Percentiles rank a stretch among this genome's conserved stretches.
Evolutionary conservation across 1,284 basidiomycete species (phyloP).

Genomic region (Marasmius oreades): DNA sequence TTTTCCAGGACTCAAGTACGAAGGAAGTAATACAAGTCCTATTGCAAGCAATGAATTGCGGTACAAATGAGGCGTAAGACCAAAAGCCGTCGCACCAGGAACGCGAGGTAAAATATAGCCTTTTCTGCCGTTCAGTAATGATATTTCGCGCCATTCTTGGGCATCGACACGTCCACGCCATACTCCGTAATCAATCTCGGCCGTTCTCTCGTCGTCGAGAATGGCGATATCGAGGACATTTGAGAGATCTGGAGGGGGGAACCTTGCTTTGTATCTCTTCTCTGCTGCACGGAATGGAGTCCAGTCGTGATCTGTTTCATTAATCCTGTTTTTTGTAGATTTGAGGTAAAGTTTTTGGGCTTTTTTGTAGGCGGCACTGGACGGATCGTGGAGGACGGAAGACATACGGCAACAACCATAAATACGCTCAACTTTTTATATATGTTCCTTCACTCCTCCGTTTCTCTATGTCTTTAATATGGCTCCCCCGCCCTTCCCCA

Average conservation of each 20-base stretch:
- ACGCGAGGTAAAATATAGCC: conserved; percentile 52
- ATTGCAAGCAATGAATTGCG: conserved; percentile 24
- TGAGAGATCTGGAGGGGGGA: conserved; percentile 70
- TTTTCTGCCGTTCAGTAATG: conserved; percentile 21
- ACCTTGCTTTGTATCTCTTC: conserved; percentile 72
- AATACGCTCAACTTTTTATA: conserved; percentile 1
- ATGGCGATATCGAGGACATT: conserved; percentile 62
- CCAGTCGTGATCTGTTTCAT: conserved; percentile 48
- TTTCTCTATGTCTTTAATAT: conserved; percentile 50
- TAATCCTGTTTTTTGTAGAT: conserved; percentile 51
- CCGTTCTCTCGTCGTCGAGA: conserved; percentile 34
- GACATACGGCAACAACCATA: not conserved
- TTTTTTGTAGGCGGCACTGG: conserved; percentile 59
- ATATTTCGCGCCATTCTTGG: conserved; percentile 31
- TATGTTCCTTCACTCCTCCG: not conserved
- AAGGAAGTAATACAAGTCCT: conserved; percentile 83
- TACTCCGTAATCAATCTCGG: conserved; percentile 38
- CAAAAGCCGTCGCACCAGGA: conserved; percentile 44
- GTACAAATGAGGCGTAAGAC: conserved; percentile 12
- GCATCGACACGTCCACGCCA: conserved; percentile 46
- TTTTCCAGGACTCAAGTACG: conserved; percentile 54
- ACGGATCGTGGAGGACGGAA: conserved; percentile 33
- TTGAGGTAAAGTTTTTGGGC: conserved; percentile 55
- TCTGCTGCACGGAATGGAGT: conserved; percentile 72
- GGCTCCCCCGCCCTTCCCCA: conserved; percentile 52